phyloP scores from a whole-genome alignment of 202 grass and related monocot genomes.

The Saccharum hybrid region DNA sequence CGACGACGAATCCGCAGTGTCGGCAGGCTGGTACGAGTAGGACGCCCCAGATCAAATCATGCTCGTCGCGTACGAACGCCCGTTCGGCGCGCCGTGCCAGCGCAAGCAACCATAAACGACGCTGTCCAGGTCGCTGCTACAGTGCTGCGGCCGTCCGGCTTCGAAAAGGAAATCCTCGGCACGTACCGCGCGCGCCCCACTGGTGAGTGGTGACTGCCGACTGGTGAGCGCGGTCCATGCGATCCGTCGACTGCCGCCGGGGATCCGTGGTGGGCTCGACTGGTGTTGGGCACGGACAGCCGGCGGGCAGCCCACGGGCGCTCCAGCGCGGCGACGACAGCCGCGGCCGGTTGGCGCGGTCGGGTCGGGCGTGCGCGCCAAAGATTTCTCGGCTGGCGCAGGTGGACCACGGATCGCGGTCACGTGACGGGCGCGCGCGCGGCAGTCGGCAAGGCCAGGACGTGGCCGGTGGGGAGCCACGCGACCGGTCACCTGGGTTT shows the following conservation, averaged over 20 bases:
- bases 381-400: background rate
- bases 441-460: slow-evolving; percentile 3
- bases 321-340: background rate
- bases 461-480: background rate
- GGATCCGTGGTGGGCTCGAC: background rate
- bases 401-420: background rate
- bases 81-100: background rate
- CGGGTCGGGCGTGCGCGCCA: too few relatives aligned
- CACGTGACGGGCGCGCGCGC: background rate
- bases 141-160: background rate
- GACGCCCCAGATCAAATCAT: background rate
- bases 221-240: too few relatives aligned
- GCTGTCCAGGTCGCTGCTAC: background rate
- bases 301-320: background rate
- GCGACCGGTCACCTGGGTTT: slow-evolving; percentile 8
- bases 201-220: too few relatives aligned
- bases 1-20: slow-evolving; percentile 6
- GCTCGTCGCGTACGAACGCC: background rate
- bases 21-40: slow-evolving; percentile 3
- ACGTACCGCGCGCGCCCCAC: background rate
- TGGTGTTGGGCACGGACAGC: background rate
- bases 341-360: too few relatives aligned
- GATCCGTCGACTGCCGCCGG: background rate
- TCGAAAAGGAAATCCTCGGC: background rate
- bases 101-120: background rate